Base-by-base conservation (phyloP, 1,284 basidiomycete genomes). In the Ceratobasidium sp. region DNA sequence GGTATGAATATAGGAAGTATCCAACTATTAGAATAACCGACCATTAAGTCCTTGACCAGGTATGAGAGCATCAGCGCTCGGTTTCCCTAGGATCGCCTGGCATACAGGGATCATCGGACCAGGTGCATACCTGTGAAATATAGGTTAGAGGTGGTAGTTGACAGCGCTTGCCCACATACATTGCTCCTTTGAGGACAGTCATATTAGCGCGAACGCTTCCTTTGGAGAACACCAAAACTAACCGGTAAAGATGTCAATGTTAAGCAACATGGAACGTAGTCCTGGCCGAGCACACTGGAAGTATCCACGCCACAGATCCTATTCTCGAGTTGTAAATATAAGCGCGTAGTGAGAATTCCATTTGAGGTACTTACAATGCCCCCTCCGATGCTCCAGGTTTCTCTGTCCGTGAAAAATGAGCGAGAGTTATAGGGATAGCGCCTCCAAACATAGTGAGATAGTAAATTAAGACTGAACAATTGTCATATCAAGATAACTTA, bases 241-340 rank as follows among this genome's bases (percentile, higher is more conserved):
- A 0, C 88, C 91, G 0, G 91, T 92, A 1, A 88, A 88, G 73
- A 92, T 91, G 75, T 93, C 92, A 74, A 93, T 85, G 76, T 93
- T 93, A 78, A 93, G 87, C 52, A 92, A 80, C 83, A 92, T 87
- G 18, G 83, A 84, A 0, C 87, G 86, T 23, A 88, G 85, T 0
- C 86, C 89, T 9, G 91, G 91, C 13, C 91, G 84, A 30, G 92
- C 86, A 0, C 89, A 91, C 75, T 77, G 75, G 70, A 77, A 77
- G 70, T 75, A 77, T 11, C 76, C 76, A 52, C 76, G 59, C 76
- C 76, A 77, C n/a, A 77, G 58, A 26, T 57, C 66, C 66, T 70
- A 44, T 11, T 28, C 14, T 6, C 2, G 16, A 9, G n/a, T 16
- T 16, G 26, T 46, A 16, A 21, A 7, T 7, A 21, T 44, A 43